A percentile compares a stretch with the other conserved stretches of the same genome.
Conservation (phyloP, 2,329 filamentous ascomycete species). For the Chaetomiaceae sp. region DNA sequence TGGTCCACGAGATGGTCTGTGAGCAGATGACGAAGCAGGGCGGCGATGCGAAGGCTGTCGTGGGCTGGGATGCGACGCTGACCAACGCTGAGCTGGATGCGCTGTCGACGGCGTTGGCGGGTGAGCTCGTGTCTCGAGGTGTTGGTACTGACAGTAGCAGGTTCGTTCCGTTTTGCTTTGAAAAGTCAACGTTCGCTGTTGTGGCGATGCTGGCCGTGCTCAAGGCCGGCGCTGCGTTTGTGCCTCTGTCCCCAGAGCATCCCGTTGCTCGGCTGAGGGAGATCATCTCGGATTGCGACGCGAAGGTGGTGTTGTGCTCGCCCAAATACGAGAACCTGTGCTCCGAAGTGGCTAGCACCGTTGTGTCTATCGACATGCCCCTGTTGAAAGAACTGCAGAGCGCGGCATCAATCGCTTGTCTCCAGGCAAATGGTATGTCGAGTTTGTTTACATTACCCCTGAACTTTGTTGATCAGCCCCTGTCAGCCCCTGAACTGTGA, state of each 20-base stretch:
- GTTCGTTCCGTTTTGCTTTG: conserved; percentile 28
- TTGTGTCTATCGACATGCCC: conserved; percentile 8
- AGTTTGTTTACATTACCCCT: neutral
- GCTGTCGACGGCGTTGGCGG: conserved; percentile 20
- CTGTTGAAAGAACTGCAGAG: conserved; percentile 8
- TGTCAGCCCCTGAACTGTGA: conserved; percentile 1
- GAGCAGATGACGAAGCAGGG: conserved; percentile 14
- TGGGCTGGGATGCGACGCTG: conserved; percentile 25
- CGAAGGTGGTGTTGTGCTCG: conserved; percentile 17
- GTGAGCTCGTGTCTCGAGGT: conserved; percentile 17
- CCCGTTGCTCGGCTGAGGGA: conserved; percentile 19
- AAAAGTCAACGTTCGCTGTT: conserved; percentile 26
- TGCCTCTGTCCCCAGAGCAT: conserved; percentile 27
- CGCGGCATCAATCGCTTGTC: neutral
- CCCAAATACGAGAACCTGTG: conserved; percentile 16
- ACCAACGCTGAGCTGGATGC: conserved; percentile 22
- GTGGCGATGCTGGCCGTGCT: conserved; percentile 28
- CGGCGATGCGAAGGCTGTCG: conserved; percentile 11
- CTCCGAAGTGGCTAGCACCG: neutral
- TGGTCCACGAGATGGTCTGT: conserved; percentile 22
- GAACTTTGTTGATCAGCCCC: neutral
- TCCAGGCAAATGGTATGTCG: conserved; percentile 16
- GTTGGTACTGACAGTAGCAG: conserved; percentile 15
- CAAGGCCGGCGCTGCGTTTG: conserved; percentile 29
- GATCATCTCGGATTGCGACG: conserved; percentile 18